These are phyloP conservation scores for Tolypocladium paradoxum DNA, from an alignment of 2,329 filamentous ascomycete species.

Conservation along the genomic window DNA sequence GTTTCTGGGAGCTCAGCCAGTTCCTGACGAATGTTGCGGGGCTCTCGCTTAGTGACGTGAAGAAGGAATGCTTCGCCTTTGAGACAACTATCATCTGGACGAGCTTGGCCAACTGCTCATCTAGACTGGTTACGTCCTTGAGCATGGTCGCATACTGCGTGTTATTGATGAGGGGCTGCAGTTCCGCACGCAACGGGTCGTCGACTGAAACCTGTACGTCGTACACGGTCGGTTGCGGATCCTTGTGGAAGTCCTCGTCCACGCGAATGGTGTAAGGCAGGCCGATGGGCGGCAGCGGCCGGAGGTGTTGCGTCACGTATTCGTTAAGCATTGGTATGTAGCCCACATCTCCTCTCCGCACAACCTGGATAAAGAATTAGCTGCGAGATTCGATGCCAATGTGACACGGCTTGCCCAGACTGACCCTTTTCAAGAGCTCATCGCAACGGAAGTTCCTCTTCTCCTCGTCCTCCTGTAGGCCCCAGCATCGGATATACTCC, in stretches of 20 bases:
- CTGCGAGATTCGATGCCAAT: background rate
- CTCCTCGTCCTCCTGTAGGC: slow-evolving; percentile 88
- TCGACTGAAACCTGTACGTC: slow-evolving; percentile 79
- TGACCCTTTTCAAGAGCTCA: slow-evolving; percentile 64
- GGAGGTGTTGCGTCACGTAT: slow-evolving; percentile 68
- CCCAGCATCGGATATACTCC: slow-evolving; percentile 84
- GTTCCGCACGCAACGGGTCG: slow-evolving; percentile 63
- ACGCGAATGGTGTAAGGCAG: slow-evolving; percentile 90
- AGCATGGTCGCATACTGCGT: slow-evolving; percentile 61
- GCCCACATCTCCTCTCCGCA: slow-evolving; percentile 63
- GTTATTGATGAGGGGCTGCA: slow-evolving; percentile 56
- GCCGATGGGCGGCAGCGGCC: slow-evolving; percentile 68
- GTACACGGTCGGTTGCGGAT: slow-evolving; percentile 73
- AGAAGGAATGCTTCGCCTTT: slow-evolving; percentile 86
- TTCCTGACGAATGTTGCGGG: slow-evolving; percentile 74
- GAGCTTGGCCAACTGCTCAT: slow-evolving; percentile 76
- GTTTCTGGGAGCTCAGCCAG: slow-evolving; percentile 85
- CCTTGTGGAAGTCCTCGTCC: slow-evolving; percentile 69
- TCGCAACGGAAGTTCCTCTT: slow-evolving; percentile 89
- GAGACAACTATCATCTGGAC: slow-evolving; percentile 74
- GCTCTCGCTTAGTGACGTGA: slow-evolving; percentile 66
- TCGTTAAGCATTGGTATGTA: slow-evolving; percentile 80
- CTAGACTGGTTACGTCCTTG: slow-evolving; percentile 63
- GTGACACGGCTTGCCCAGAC: slow-evolving; percentile 10
- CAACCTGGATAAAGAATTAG: slow-evolving; percentile 41